Percentiles rank a stretch among this genome's conserved stretches.
Evolutionary conservation across 768 basidiomycete species (phyloP).

Genomic region (Dentipellis fragilis): DNA sequence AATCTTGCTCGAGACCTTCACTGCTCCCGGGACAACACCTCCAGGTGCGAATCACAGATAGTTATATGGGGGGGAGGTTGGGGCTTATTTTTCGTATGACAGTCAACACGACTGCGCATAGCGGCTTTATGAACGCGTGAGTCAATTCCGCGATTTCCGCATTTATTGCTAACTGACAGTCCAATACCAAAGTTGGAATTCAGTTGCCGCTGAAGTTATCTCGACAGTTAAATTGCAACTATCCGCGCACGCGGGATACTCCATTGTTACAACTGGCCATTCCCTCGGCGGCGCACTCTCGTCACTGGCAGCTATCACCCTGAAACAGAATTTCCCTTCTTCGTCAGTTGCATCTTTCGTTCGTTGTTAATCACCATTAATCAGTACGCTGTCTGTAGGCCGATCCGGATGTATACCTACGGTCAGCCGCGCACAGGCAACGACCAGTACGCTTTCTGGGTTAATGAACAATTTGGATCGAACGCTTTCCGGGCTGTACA

Average conservation of each 20-base stretch:
- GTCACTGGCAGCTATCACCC: conserved; percentile 23
- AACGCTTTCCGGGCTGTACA: conserved; percentile 7
- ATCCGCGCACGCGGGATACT: conserved; percentile 19
- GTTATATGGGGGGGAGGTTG: too few relatives aligned
- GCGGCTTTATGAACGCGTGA: background rate
- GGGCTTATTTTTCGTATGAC: background rate
- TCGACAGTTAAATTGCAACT: background rate
- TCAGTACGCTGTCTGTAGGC: background rate
- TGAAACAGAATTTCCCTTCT: conserved; percentile 9
- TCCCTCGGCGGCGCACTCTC: conserved; percentile 29
- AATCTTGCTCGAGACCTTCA: background rate
- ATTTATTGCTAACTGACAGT: background rate
- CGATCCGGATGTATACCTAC: conserved; percentile 12
- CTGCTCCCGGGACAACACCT: background rate
- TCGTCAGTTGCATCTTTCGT: background rate
- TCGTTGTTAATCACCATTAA: background rate
- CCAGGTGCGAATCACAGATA: background rate
- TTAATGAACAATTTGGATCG: conserved; percentile 8
- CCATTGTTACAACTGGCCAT: conserved; percentile 20
- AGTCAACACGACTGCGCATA: background rate
- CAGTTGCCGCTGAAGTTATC: background rate
- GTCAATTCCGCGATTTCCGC: background rate
- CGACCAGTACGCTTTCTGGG: conserved; percentile 5
- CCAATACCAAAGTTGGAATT: background rate
- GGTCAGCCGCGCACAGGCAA: conserved; percentile 16